These are phyloP conservation scores for Sideroxylon spinosum DNA, from an alignment of 179 eudicot genomes.

Conservation along the genomic window DNA sequence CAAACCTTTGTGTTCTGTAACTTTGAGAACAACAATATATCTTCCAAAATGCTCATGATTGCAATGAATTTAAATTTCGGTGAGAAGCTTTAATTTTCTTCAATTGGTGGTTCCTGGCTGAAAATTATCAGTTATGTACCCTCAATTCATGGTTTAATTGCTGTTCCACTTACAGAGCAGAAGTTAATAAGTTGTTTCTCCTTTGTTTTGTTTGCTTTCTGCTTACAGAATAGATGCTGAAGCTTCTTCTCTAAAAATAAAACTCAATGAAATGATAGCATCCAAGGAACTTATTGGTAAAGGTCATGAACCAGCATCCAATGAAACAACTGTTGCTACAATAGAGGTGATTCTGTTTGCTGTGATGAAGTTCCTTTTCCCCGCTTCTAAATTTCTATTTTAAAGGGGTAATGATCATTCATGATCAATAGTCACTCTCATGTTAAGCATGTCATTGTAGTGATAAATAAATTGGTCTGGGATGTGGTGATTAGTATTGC, in stretches of 20 bases:
- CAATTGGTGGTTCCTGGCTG: not conserved
- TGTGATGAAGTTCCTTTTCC: conserved; percentile 4
- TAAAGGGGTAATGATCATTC: not conserved
- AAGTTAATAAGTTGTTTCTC: not conserved
- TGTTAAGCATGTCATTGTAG: not conserved
- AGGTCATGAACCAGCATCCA: conserved; percentile 36
- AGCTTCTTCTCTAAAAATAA: conserved; percentile 54
- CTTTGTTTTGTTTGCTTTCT: conserved; percentile 19
- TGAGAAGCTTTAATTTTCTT: not conserved
- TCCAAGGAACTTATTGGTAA: conserved; percentile 39
- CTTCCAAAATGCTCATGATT: not conserved
- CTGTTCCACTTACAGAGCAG: not conserved
- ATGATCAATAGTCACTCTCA: conserved; percentile 1
- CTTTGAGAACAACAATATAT: not conserved
- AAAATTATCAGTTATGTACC: not conserved
- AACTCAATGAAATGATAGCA: conserved; percentile 56
- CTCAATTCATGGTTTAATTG: not conserved
- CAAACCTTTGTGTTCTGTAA: not conserved
- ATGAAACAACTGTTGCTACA: conserved; percentile 43
- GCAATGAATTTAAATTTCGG: not conserved
- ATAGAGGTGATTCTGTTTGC: conserved; percentile 58
- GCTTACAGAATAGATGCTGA: conserved; percentile 81
- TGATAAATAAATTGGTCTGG: not conserved
- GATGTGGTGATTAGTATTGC: not conserved
- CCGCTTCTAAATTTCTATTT: conserved; percentile 1